phyloP scores from a whole-genome alignment of 2,329 filamentous ascomycete species.

The Cordyceps cicadae region DNA sequence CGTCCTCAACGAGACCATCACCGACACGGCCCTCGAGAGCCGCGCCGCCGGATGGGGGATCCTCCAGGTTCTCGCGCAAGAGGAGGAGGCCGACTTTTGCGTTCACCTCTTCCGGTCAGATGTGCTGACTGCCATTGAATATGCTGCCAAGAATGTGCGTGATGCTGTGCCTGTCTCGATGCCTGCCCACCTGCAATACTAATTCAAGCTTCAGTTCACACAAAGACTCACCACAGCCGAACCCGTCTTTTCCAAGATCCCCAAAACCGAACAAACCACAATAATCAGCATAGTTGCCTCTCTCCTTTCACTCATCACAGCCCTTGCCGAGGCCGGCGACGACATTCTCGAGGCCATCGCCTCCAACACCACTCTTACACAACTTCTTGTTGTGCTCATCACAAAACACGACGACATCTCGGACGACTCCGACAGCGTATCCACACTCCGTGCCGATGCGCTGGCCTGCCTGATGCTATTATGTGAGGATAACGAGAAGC shows the following conservation, averaged over 20 bases:
- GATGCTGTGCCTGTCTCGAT: background rate
- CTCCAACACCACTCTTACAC: conserved; percentile 38
- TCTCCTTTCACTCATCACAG: conserved; percentile 43
- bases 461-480: conserved; percentile 49
- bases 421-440: conserved; percentile 34
- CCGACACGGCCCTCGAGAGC: conserved; percentile 54
- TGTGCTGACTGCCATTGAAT: conserved; percentile 51
- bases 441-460: conserved; percentile 35
- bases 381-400: conserved; percentile 47
- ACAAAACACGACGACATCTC: conserved; percentile 30
- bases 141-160: conserved; percentile 45
- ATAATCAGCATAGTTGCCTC: conserved; percentile 48
- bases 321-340: conserved; percentile 50
- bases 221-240: conserved; percentile 35
- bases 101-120: conserved; percentile 56
- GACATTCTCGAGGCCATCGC: conserved; percentile 51
- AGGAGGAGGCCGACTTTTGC: conserved; percentile 60
- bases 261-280: conserved; percentile 45
- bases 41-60: conserved; percentile 61
- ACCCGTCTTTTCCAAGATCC: conserved; percentile 35
- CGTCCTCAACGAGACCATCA: conserved; percentile 55
- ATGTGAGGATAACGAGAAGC: conserved; percentile 49
- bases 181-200: background rate
- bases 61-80: conserved; percentile 49
- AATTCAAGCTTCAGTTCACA: conserved; percentile 26